Conservation (phyloP, 371 early-diverging fungal genomes). For the Fennellomyces sp. region DNA sequence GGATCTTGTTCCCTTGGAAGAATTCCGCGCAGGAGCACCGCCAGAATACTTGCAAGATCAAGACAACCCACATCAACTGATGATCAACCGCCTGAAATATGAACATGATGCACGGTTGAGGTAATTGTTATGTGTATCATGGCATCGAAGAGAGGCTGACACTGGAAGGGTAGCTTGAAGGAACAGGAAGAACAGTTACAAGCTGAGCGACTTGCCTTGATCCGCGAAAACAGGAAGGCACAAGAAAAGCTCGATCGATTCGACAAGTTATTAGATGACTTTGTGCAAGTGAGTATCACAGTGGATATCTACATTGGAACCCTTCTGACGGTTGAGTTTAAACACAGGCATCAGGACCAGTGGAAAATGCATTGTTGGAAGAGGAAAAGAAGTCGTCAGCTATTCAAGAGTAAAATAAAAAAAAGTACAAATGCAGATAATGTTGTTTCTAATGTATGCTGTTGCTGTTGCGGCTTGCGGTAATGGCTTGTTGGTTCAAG, state of each 20-base stretch:
- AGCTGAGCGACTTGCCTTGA: conserved; percentile 30
- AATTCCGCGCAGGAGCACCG: conserved; percentile 35
- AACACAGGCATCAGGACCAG: conserved; percentile 6
- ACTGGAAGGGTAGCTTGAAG: conserved; percentile 27
- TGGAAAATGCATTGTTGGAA: not conserved
- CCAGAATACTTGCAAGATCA: conserved; percentile 27
- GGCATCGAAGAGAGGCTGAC: not conserved
- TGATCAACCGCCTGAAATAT: conserved; percentile 50
- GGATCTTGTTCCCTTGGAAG: conserved; percentile 44
- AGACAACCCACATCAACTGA: conserved; percentile 39
- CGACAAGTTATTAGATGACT: conserved; percentile 45
- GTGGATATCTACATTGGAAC: too few species aligned
- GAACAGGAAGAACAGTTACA: conserved; percentile 42
- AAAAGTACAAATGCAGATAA: not conserved
- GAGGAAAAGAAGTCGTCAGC: not conserved
- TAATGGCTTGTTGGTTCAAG: conserved; percentile 38
- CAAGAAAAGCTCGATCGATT: conserved; percentile 45
- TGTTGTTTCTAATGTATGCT: not conserved
- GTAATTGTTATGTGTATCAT: conserved; percentile 20
- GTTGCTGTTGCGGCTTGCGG: not conserved
- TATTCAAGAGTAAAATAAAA: not conserved
- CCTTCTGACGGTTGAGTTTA: too few species aligned
- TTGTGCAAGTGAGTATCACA: conserved; percentile 44
- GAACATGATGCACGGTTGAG: conserved; percentile 40
- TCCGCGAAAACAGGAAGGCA: conserved; percentile 45